Conservation (phyloP, 495 filamentous ascomycete genomes). For the Neurospora intermedia region DNA sequence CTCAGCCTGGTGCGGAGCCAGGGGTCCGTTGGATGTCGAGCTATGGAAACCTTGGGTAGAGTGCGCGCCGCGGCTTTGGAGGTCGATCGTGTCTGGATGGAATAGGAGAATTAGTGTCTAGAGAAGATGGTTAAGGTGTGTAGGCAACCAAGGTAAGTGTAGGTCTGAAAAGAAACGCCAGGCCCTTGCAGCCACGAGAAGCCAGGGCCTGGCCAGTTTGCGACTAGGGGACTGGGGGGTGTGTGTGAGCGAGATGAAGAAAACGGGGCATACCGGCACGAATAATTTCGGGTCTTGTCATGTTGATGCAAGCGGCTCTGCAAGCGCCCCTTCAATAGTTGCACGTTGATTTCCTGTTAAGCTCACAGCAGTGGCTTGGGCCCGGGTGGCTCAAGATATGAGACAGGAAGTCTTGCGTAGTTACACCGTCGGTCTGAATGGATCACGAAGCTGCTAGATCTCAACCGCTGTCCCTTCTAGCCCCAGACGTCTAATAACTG, state of each 20-base stretch:
- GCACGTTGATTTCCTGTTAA: not conserved
- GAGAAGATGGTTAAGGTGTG: conserved; percentile 8
- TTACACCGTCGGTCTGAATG: not conserved
- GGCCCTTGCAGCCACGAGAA: conserved; percentile 15
- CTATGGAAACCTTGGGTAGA: conserved; percentile 66
- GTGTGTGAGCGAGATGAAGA: conserved; percentile 15
- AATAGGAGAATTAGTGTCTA: conserved; percentile 9
- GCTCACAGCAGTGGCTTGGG: not conserved
- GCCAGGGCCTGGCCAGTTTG: conserved; percentile 4
- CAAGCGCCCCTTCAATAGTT: not conserved
- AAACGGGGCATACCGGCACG: conserved; percentile 52
- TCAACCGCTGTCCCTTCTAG: not conserved
- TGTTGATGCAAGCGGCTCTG: conserved; percentile 26
- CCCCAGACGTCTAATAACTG: not conserved
- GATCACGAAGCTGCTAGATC: not conserved
- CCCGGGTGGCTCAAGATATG: not conserved
- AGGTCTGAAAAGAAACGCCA: conserved; percentile 7
- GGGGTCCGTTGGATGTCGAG: conserved; percentile 36
- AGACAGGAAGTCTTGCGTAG: not conserved
- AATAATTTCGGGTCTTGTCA: conserved; percentile 70
- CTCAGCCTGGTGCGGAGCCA: conserved; percentile 75
- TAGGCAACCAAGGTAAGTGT: conserved; percentile 2
- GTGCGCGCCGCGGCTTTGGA: conserved; percentile 72
- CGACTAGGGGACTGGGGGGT: conserved; percentile 6
- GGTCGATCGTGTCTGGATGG: conserved; percentile 78